A percentile compares a stretch with the other conserved stretches of the same genome.
These are phyloP conservation scores for Epichloe uncinata DNA, from an alignment of 2,329 filamentous ascomycete species.

Conservation along the genomic window DNA sequence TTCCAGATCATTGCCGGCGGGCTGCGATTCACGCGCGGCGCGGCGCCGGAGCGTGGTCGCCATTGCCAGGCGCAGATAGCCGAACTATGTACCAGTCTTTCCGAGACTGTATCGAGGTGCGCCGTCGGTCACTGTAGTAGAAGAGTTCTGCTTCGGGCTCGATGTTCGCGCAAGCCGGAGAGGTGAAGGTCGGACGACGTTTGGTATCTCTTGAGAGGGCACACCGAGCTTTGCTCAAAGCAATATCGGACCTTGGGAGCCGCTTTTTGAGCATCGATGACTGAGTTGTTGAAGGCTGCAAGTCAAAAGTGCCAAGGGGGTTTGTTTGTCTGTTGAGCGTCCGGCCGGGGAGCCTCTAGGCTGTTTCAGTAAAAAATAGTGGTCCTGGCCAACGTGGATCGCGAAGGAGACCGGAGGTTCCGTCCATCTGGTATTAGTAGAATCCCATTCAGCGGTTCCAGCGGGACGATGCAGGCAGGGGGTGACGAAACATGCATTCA, in stretches of 20 bases:
- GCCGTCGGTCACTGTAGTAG: neutral
- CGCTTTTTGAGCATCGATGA: neutral
- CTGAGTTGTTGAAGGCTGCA: neutral
- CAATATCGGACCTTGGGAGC: neutral
- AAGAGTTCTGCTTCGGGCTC: neutral
- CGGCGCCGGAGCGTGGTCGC: conserved; percentile 22
- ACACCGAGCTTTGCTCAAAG: neutral
- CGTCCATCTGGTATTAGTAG: neutral
- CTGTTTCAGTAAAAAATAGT: neutral
- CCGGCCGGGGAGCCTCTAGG: neutral
- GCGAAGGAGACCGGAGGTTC: neutral
- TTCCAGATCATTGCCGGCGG: conserved; percentile 10
- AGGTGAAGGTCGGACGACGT: neutral
- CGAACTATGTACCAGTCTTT: neutral
- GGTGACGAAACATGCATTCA: too few species aligned
- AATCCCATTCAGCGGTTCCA: neutral
- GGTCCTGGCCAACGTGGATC: neutral
- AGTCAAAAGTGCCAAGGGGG: neutral
- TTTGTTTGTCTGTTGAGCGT: neutral
- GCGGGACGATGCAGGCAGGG: neutral
- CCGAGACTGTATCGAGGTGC: neutral
- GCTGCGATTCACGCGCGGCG: conserved; percentile 12
- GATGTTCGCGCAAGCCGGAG: neutral
- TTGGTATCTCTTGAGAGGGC: neutral
- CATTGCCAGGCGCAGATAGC: conserved; percentile 4